Evolutionary conservation across 345 rosid species (phyloP).

Genomic region (Cardiospermum halicacabum): DNA sequence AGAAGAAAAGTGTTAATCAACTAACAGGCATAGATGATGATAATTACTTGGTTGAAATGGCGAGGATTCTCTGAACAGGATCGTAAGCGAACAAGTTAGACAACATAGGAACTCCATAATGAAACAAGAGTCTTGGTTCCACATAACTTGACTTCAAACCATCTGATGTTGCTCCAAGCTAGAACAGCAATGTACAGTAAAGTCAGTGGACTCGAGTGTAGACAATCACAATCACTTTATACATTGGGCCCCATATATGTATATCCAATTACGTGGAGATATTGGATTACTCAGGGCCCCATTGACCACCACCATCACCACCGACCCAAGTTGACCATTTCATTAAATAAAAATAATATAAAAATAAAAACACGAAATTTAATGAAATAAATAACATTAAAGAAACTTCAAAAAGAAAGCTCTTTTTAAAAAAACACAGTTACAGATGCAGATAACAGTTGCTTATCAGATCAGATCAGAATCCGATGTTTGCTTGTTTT

Average conservation of each 20-base stretch:
- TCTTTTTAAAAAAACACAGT: too few relatives aligned
- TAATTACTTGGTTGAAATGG: constrained; percentile 68
- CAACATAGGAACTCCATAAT: constrained; percentile 80
- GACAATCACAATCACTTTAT: neutral
- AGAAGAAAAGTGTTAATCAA: too few relatives aligned
- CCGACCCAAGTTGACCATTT: constrained; percentile 16
- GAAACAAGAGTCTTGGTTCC: constrained; percentile 70
- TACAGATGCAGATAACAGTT: too few relatives aligned
- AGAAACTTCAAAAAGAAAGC: too few relatives aligned
- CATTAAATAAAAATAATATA: neutral
- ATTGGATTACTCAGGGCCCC: constrained; percentile 1
- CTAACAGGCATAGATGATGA: constrained; percentile 6
- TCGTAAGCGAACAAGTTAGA: constrained; percentile 66
- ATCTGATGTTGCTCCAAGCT: constrained; percentile 62
- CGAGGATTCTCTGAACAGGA: constrained; percentile 61
- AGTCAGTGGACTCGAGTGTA: neutral
- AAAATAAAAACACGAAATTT: too few relatives aligned
- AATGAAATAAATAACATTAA: too few relatives aligned
- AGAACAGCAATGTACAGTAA: constrained; percentile 9
- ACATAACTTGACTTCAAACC: constrained; percentile 65
- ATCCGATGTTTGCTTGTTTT: too few relatives aligned
- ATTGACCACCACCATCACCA: constrained; percentile 32
- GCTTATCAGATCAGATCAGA: too few relatives aligned
- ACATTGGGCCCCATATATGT: constrained; percentile 6
- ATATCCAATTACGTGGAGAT: neutral